These are phyloP conservation scores for Ruellia speciosa DNA, from an alignment of 305 asterid species.

Conservation along the genomic window DNA sequence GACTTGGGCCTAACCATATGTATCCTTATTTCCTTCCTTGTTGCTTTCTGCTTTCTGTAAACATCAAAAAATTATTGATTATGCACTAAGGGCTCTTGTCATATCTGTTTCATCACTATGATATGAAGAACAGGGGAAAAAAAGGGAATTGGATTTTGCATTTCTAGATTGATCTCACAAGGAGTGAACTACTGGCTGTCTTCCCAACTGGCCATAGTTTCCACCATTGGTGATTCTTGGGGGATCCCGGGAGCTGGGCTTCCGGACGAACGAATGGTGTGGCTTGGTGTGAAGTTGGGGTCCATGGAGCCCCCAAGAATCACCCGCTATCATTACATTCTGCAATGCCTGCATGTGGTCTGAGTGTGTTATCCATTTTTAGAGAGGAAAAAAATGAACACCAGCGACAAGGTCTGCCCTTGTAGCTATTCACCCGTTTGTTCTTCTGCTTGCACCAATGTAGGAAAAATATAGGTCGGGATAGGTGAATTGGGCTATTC, in stretches of 20 bases:
- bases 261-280: not conserved
- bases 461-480: too few species aligned
- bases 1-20: conserved; percentile 22
- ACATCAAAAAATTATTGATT: conserved; percentile 13
- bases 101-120: not conserved
- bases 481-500: too few species aligned
- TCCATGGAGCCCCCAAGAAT: not conserved
- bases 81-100: not conserved
- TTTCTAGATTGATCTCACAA: too few species aligned
- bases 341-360: conserved; percentile 20
- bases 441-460: too few species aligned
- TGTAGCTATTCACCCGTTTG: too few species aligned
- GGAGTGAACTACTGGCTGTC: too few species aligned
- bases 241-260: not conserved
- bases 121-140: too few species aligned
- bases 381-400: conserved; percentile 17
- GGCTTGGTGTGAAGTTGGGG: not conserved
- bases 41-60: conserved; percentile 16
- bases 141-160: too few species aligned
- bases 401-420: too few species aligned
- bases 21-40: conserved; percentile 19
- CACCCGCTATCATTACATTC: conserved; percentile 19
- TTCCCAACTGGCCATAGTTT: too few species aligned
- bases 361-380: conserved; percentile 20
- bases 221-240: not conserved